Base-by-base conservation (phyloP, 83 land plant genomes). In the Picea abies region DNA sequence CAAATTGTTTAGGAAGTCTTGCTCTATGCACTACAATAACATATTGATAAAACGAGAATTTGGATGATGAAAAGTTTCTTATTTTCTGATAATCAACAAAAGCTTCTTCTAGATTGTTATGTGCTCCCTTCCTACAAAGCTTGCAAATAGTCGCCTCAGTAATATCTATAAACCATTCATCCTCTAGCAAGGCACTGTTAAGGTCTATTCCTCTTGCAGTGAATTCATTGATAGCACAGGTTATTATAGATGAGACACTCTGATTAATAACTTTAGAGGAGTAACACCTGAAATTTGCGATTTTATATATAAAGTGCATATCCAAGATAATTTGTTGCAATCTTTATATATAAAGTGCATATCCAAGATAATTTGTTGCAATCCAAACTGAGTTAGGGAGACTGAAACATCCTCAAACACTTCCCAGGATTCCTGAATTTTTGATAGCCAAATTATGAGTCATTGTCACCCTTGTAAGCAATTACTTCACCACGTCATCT, bases 241-340 rank as follows among this genome's bases (percentile, higher is more conserved):
- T 87, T 32, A 90, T 91, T 52, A 52, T 11, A 11, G 58, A 52
- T 11, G 58, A 11, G 58, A 52, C 3, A 52, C 58, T 52, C 58
- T 52, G 58, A 52, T 52, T 52, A 11, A 52, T 11, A 11, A 10
- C 14, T 52, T 11, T 52, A 52, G 58, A 44, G 49, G 49, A 44
- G 49, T 44, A 8, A 44, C 49, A 44, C 8, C 8, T 44, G 8
- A 44, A 44, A 12, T 52, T 84, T 26, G 98, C 93, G 39, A 96
- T 94, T 83, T 96, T 92, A 52, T 88, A 89, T 29, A 91, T 91
- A 88, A 97, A 97, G 80, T 94, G 96, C 94, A 96, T 94, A 79
- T 96, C 97, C 78, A 97, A 90, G 29, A 94, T 83, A 61, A 94
- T 98, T 88, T 97, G 97, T n/a, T n/a, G n/a, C n/a, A n/a, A n/a